Percentiles rank a stretch among this genome's conserved stretches.
Conservation (phyloP, 495 filamentous ascomycete genomes). For the Podospora comata region DNA sequence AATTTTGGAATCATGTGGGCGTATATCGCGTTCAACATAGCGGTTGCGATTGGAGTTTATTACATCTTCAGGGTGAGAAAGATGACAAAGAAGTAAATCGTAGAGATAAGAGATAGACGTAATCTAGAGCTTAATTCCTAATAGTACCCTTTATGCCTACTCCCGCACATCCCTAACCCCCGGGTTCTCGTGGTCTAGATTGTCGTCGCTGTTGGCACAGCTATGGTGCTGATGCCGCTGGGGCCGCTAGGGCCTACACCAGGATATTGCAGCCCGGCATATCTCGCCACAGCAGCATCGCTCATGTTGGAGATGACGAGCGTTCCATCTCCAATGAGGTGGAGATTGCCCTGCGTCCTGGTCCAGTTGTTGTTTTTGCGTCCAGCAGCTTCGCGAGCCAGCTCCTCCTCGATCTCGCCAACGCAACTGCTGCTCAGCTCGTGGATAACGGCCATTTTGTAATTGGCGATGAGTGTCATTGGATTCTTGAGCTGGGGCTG, state of each 20-base stretch:
- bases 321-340: slow-evolving; percentile 17
- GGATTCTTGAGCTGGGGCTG: slow-evolving; percentile 21
- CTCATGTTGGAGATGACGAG: slow-evolving; percentile 27
- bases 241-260: background rate
- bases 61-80: slow-evolving; percentile 49
- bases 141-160: too few relatives aligned
- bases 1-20: slow-evolving; percentile 55
- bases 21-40: slow-evolving; percentile 52
- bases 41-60: slow-evolving; percentile 49
- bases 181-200: too few relatives aligned
- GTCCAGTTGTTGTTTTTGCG: slow-evolving; percentile 28
- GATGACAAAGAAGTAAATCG: background rate
- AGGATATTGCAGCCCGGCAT: slow-evolving; percentile 19
- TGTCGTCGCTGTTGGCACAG: too few relatives aligned
- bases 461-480: slow-evolving; percentile 21
- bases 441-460: slow-evolving; percentile 22
- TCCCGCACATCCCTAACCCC: too few relatives aligned
- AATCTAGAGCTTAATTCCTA: too few relatives aligned
- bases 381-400: slow-evolving; percentile 20
- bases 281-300: slow-evolving; percentile 17
- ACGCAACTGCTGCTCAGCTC: slow-evolving; percentile 19
- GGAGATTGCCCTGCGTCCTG: slow-evolving; percentile 19
- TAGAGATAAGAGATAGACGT: too few relatives aligned
- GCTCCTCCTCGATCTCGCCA: slow-evolving; percentile 25
- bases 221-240: too few relatives aligned